phyloP scores from a whole-genome alignment of 306 rosid genomes.

The Dryas octopetala region DNA sequence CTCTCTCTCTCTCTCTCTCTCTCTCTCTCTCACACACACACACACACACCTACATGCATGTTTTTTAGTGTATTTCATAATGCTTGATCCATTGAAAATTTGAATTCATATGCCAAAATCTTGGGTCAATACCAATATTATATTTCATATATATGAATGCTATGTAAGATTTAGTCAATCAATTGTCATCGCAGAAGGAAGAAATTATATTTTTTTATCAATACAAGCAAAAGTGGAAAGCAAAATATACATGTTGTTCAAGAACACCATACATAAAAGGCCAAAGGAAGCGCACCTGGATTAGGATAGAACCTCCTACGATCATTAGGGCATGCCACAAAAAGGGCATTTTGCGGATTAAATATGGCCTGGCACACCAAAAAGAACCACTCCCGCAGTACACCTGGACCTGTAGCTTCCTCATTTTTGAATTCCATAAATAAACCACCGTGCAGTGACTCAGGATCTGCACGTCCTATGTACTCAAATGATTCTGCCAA shows the following conservation, averaged over 20 bases:
- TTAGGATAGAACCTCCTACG: conserved; percentile 77
- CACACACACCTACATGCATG: too few species aligned
- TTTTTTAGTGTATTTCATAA: too few species aligned
- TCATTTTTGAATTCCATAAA: conserved; percentile 76
- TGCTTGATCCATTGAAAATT: too few species aligned
- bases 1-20: too few species aligned
- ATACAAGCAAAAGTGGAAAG: not conserved
- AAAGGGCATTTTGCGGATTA: conserved; percentile 67
- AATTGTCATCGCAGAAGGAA: not conserved
- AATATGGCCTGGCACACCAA: conserved; percentile 77
- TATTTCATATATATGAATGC: not conserved
- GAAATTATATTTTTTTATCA: not conserved
- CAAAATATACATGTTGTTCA: not conserved
- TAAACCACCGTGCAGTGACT: conserved; percentile 52
- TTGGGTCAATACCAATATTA: not conserved
- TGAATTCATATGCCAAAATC: not conserved
- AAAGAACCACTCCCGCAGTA: conserved; percentile 79
- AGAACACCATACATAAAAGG: conserved; percentile 16
- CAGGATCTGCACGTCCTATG: conserved; percentile 47
- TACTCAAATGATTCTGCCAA: conserved; percentile 72
- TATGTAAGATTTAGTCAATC: not conserved
- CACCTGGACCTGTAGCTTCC: conserved; percentile 93
- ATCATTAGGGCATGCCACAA: conserved; percentile 74
- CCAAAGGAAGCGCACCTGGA: conserved; percentile 52
- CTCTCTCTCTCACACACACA: too few species aligned